A percentile compares a stretch with the other conserved stretches of the same genome.
phyloP scores from a whole-genome alignment of 371 early-diverging fungal genomes.

The Lichtheimia ornata region DNA sequence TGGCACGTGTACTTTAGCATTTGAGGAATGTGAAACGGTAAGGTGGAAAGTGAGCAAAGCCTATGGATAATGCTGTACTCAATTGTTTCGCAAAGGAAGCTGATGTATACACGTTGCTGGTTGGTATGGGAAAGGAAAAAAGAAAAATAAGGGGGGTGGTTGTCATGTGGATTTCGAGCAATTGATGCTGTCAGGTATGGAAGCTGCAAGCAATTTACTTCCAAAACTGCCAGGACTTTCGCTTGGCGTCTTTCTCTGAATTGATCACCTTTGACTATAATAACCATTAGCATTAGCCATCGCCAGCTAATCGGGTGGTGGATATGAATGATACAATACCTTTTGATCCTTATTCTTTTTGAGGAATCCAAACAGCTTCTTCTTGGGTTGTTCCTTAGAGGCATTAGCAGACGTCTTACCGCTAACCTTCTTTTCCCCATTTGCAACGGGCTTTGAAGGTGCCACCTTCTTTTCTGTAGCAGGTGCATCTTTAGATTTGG shows the following conservation, averaged over 20 bases:
- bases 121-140: too few relatives aligned
- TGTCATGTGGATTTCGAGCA: too few relatives aligned
- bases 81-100: too few relatives aligned
- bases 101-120: too few relatives aligned
- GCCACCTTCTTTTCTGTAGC: neutral
- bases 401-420: neutral
- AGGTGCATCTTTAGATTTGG: neutral
- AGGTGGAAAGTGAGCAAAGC: too few relatives aligned
- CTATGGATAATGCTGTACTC: too few relatives aligned
- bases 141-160: too few relatives aligned
- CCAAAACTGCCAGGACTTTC: slow-evolving; percentile 3
- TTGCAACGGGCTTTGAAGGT: neutral
- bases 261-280: neutral
- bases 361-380: slow-evolving; percentile 4
- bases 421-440: neutral
- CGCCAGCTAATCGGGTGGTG: neutral
- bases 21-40: too few relatives aligned
- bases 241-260: neutral
- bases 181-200: too few relatives aligned
- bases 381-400: neutral
- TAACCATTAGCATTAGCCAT: neutral
- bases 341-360: slow-evolving; percentile 1
- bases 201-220: neutral
- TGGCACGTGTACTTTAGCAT: too few relatives aligned
- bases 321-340: neutral